Evolutionary conservation across 208 protist species (phyloP).

Genomic region (Acanthamoeba sp.): DNA sequence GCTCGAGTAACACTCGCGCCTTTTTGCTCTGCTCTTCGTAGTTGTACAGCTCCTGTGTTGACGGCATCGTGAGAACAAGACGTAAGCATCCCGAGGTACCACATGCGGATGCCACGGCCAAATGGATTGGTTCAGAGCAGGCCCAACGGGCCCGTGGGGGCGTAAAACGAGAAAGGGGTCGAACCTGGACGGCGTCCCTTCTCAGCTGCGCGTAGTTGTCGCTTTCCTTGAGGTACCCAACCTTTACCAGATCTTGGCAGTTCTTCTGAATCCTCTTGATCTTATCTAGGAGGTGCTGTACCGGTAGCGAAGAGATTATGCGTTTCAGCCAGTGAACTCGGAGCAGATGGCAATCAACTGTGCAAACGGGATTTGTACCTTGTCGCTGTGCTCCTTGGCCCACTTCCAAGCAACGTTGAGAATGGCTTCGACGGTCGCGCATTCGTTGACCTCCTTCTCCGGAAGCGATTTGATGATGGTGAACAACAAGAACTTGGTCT

Average conservation of each 20-base stretch:
- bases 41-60: constrained; percentile 75
- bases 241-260: constrained; percentile 75
- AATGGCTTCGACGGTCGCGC: background rate
- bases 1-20: constrained; percentile 76
- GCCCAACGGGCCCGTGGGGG: no score
- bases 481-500: constrained; percentile 84
- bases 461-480: constrained; percentile 73
- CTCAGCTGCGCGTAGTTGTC: constrained; percentile 82
- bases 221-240: constrained; percentile 56
- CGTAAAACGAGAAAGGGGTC: background rate
- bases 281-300: constrained; percentile 75
- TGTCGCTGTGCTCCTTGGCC: constrained; percentile 37
- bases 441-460: constrained; percentile 10
- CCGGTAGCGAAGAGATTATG: background rate
- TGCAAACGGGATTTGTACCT: no score
- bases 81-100: background rate
- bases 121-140: no score
- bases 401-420: constrained; percentile 16
- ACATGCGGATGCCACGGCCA: no score
- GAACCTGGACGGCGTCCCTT: constrained; percentile 78
- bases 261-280: constrained; percentile 83
- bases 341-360: no score
- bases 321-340: no score
- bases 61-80: constrained; percentile 3
- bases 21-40: constrained; percentile 77